Percentiles rank a stretch among this genome's conserved stretches.
phyloP scores from a whole-genome alignment of 176 grass and related monocot species.

The Bonia amplexicaulis region DNA sequence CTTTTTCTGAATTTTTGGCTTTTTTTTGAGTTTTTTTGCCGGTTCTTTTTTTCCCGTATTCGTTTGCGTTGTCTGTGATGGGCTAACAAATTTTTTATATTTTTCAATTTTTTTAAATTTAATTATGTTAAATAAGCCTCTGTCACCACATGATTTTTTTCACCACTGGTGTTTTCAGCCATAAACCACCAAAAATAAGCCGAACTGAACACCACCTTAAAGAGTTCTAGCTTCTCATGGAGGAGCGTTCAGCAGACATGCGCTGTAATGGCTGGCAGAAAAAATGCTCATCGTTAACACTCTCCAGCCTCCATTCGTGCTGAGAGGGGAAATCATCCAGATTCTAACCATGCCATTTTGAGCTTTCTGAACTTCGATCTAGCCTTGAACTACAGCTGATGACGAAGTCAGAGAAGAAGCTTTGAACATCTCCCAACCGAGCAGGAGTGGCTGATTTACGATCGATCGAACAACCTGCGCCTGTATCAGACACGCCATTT shows the following conservation, averaged over 20 bases:
- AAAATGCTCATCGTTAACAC: neutral
- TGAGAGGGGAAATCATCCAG: neutral
- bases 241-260: neutral
- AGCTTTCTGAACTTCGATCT: neutral
- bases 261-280: neutral
- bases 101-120: too few relatives aligned
- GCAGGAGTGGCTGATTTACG: neutral
- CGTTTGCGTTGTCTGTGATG: too few relatives aligned
- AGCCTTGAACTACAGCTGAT: neutral
- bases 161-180: too few relatives aligned
- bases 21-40: too few relatives aligned
- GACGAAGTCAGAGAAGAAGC: neutral
- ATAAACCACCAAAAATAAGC: too few relatives aligned
- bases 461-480: neutral
- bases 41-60: too few relatives aligned
- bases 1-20: too few relatives aligned
- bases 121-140: too few relatives aligned
- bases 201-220: too few relatives aligned
- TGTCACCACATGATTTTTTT: too few relatives aligned
- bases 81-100: too few relatives aligned
- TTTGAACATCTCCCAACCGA: neutral
- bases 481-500: conserved; percentile 27
- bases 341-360: neutral
- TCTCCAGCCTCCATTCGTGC: neutral
- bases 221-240: neutral